Evolutionary conservation across 345 rosid species (phyloP), one percentile per base, ranked within the genome.

Genomic region (Lepidium aucheri): DNA sequence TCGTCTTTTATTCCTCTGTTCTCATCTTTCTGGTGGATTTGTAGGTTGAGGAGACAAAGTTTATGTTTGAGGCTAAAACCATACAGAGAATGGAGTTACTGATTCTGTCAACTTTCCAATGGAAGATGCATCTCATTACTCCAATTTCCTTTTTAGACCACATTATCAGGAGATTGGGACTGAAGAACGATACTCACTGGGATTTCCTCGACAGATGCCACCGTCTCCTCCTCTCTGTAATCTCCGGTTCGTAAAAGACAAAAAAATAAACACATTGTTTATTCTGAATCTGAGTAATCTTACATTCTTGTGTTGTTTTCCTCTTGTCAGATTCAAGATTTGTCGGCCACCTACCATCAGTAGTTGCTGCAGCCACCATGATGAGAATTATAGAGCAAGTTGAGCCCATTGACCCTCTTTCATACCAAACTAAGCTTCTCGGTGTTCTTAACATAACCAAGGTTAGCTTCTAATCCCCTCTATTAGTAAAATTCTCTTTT

Each of bases 81-180:
- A 84, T 94, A 26, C 96, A 94, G 78, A 85, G 89, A 80, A 94
- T 94, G 97, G 99, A 94, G 86, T 61, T 94, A n/a, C 65, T 94
- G 81, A 78, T 94, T 39, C 86, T 94, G 5, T 88, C 99, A 8
- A 75, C 95, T 7, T 88, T 94, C 10, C 43, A 79, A 56, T 94
- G 99, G 99, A 84, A 77, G 82, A 94, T 94, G 99, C 88, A 86
- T 75, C 97, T 86, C 9, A 70, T 88, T 35, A 88, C 99, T 18
- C 89, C 97, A 16, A 68, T 88, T 36, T 88, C 99, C 15, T 94
- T 94, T 52, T 33, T 91, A 13, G 94, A 95, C 76, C 86, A 85
- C 71, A 76, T 91, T 33, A 57, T 85, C 6, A 71, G 91, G 67
- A 82, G 97, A 82, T 79, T 95, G 4, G 91, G 96, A 0, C 74